Evolutionary conservation across 2,329 filamentous ascomycete genomes (phyloP).

Genomic region (Lasiodiplodia hormozganensis): DNA sequence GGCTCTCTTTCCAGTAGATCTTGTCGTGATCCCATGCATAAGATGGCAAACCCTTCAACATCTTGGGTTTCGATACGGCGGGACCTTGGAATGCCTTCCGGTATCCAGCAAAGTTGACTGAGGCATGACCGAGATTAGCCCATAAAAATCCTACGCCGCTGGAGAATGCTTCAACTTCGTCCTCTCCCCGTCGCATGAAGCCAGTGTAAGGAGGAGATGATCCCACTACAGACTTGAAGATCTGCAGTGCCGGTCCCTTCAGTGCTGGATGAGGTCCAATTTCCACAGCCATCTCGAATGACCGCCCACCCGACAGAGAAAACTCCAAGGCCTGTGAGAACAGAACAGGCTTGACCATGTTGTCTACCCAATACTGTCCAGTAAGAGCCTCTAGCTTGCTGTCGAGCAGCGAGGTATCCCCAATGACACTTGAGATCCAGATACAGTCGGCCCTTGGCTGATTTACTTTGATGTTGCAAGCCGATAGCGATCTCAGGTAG

Average conservation of each 20-base stretch:
- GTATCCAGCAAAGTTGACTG: slow-evolving; percentile 23
- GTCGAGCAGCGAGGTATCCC: background rate
- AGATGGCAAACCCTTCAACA: slow-evolving; percentile 9
- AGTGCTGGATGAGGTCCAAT: slow-evolving; percentile 56
- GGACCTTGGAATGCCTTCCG: background rate
- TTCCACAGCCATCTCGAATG: slow-evolving; percentile 51
- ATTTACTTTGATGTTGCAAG: background rate
- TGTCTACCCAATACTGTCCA: slow-evolving; percentile 53
- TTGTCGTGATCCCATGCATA: slow-evolving; percentile 31
- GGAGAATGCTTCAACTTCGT: slow-evolving; percentile 38
- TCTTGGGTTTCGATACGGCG: background rate
- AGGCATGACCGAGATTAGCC: slow-evolving; percentile 18
- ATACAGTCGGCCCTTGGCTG: background rate
- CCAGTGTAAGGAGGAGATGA: slow-evolving; percentile 33
- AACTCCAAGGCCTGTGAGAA: slow-evolving; percentile 44
- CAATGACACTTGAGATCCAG: slow-evolving; percentile 9
- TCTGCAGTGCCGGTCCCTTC: slow-evolving; percentile 50
- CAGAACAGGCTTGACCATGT: slow-evolving; percentile 54
- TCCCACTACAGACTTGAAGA: slow-evolving; percentile 37
- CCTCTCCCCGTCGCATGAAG: slow-evolving; percentile 34
- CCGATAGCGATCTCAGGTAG: slow-evolving; percentile 4
- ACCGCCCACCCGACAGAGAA: slow-evolving; percentile 25
- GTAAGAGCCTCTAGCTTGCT: slow-evolving; percentile 32
- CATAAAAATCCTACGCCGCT: slow-evolving; percentile 33
- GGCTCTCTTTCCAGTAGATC: slow-evolving; percentile 29